phyloP scores from a whole-genome alignment of 371 early-diverging fungal genomes.

The Mortierella sp. region DNA sequence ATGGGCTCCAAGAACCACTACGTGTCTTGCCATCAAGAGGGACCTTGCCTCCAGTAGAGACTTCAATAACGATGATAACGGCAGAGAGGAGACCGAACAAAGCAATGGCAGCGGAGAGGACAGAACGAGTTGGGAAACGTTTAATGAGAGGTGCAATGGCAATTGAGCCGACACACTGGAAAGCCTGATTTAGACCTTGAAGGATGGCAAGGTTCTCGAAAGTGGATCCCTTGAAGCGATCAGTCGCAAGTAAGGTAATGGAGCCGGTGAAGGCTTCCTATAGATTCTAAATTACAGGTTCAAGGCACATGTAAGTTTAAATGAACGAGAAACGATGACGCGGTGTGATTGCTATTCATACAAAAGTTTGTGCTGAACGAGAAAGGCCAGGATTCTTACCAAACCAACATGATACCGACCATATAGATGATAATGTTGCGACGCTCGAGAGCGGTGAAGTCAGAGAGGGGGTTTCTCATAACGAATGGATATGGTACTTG shows the following conservation, averaged over 20 bases:
- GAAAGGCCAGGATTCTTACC: conserved; percentile 34
- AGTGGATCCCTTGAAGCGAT: conserved; percentile 34
- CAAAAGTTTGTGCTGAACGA: background rate
- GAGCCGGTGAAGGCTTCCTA: conserved; percentile 51
- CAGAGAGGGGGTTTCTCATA: conserved; percentile 40
- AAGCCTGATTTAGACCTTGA: conserved; percentile 55
- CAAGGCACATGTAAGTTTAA: background rate
- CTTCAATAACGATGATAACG: conserved; percentile 62
- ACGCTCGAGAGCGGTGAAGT: conserved; percentile 51
- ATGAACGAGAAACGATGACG: background rate
- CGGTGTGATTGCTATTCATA: background rate
- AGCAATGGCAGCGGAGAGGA: conserved; percentile 59
- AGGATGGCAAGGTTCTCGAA: conserved; percentile 29
- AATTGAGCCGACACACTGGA: conserved; percentile 64
- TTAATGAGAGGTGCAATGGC: conserved; percentile 62
- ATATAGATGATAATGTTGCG: conserved; percentile 60
- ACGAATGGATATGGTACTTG: conserved; percentile 1
- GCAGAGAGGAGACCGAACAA: conserved; percentile 58
- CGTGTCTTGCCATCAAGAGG: conserved; percentile 22
- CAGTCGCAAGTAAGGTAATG: conserved; percentile 30
- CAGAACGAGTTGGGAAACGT: conserved; percentile 55
- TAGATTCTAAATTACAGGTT: conserved; percentile 6
- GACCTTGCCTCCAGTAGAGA: conserved; percentile 60
- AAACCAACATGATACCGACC: conserved; percentile 64
- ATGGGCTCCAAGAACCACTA: conserved; percentile 44